Base-by-base conservation (phyloP, 1,284 basidiomycete genomes). In the Peniophora sp. region DNA sequence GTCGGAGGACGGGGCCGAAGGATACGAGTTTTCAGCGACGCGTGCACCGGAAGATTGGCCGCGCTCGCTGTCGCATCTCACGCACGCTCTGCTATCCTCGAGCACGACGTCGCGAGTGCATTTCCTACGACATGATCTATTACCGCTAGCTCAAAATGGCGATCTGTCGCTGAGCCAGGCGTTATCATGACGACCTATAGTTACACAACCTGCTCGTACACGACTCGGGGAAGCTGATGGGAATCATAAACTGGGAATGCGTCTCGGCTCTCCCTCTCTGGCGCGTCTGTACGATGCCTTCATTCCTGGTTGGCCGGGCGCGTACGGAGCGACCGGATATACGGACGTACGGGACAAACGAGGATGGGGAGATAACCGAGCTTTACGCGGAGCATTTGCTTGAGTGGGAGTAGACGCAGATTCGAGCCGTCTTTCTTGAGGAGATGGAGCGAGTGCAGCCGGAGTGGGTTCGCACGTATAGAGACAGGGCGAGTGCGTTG, bases 161-260 rank as follows among this genome's bases (percentile, higher is more conserved):
- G 27, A 32, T 32, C 27, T 32, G 12, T 32, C 27, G 27, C 27
- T 32, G 12, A 6, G 6, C 6, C 27, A 32, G 27, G 12, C 27
- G 27, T 12, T 32, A n/a, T n/a, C n/a, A n/a, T n/a, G n/a, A n/a
- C n/a, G n/a, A n/a, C n/a, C n/a, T n/a, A n/a, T n/a, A n/a, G n/a
- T n/a, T n/a, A n/a, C 46, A 45, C 14, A 52, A 52, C 27, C 35
- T 52, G 20, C 51, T 52, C 32, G 48, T 52, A n/a, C 47, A 52
- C 27, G 47, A 43, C 22, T 32, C 27, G 27, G 48, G 48, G n/a
- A 17, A 24, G n/a, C 48, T 52, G 16, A 49, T 47, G 32, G 51
- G 51, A n/a, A 19, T 52, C 24, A 43, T 52, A 16, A 47, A 52
- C 41, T 52, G 51, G 51, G 51, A 48, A 24, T 49, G 51, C 44